Base-by-base conservation (phyloP, 768 basidiomycete species). In the Rhizopogon vesiculosus region DNA sequence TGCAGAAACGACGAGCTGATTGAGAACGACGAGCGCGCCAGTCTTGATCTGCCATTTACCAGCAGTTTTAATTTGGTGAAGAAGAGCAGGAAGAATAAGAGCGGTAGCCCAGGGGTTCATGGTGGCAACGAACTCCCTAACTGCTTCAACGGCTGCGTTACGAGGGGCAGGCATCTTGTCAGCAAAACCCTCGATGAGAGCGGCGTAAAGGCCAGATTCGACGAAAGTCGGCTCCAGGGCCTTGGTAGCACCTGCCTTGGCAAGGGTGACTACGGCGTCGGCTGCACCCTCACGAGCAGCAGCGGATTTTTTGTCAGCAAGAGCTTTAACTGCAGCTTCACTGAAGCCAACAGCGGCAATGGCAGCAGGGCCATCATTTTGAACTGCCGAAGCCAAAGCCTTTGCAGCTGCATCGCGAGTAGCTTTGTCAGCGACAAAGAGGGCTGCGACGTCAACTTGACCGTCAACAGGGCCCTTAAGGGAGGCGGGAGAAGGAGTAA, bases 41-140 rank as follows among this genome's bases (percentile, higher is more conserved):
- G 87, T 89, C 84, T 98, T 97, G 78, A 96, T 65, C 73, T 96
- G 95, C 93, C 94, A 97, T 73, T 97, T 97, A 67, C 95, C 93
- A 66, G 93, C 91, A 63, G 89, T 89, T 78, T 92, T 91, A 80
- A 98, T 89, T 75, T 96, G 85, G 72, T 89, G 83, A 66, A 98
- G 91, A 69, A 98, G 83, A 55, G 86, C 77, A 54, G 93, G 92
- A 66, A 98, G 89, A 67, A 94, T 71, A 64, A 91, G 82, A 59
- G 82, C 78, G 22, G 89, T 76, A 45, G 89, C 90, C 94, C 93
- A 98, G 15, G 91, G 86, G 79, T 87, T 94, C 85, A 91, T 89
- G 57, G 79, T 76, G 59, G 85, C 76, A 67, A 83, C 86, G 66
- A 85, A 89, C 67, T 78, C 77, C 66, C 83, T 82, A 63, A 93